Evolutionary conservation across 1,284 basidiomycete genomes (phyloP), one percentile per base, ranked within the genome.

Genomic region (Fomitopsis pinicola): DNA sequence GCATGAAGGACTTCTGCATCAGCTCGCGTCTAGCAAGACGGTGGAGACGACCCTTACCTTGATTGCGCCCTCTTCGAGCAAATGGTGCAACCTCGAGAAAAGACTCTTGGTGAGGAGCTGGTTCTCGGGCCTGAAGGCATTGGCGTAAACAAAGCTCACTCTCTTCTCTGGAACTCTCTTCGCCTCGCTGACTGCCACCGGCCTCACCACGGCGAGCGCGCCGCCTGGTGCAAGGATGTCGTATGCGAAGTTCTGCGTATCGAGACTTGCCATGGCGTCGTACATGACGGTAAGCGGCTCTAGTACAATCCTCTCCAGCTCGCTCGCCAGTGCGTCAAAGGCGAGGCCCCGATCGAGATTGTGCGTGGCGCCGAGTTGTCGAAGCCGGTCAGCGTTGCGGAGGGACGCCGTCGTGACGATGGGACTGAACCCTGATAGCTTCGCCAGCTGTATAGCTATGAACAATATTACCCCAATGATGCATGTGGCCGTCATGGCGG

Each of bases 361-460:
- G 38, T 73, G 73, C 4, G 73, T 74, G 1, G 76, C 77, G 3
- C 78, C 78, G 35, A 76, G 68, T 0, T 68, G 65, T 56, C 71
- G 74, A 63, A 75, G 67, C 57, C 71, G 68, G 1, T 62, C 71
- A 9, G 64, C 65, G 64, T 77, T 74, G 59, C 68, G 68, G 10
- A 67, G 61, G 6, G 75, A 76, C 3, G 73, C 70, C 2, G 76
- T 76, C 8, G 73, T 67, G 63, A 76, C 67, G 56, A 75, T 73
- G 1, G 69, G 72, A n/a, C 55, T 48, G 68, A 74, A 73, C 0
- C 76, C 76, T 2, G 72, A 67, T 33, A 73, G 61, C 61, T 69
- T 73, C 14, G 73, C 71, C 26, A 76, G 64, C 60, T 78, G 76
- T 17, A 77, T 69, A 9, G 62, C 69, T 71, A 61, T 12, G 17